These are phyloP conservation scores for Beauveria sp. DNA, from an alignment of 2,329 filamentous ascomycete species.

Conservation along the genomic window DNA sequence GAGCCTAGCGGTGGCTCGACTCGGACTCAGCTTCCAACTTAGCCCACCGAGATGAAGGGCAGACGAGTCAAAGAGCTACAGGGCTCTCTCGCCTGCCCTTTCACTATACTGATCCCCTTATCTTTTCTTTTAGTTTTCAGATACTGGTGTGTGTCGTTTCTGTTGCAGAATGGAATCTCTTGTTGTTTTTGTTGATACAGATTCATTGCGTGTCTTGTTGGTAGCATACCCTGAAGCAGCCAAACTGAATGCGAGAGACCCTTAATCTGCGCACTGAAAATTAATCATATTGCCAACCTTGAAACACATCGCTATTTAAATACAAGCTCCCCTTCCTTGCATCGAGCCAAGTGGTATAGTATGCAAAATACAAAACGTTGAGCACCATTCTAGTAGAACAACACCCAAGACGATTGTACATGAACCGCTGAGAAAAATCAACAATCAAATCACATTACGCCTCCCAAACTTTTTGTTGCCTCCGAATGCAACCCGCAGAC, in stretches of 20 bases:
- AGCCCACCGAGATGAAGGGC: neutral
- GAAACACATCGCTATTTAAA: neutral
- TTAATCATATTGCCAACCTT: neutral
- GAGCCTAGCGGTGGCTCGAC: neutral
- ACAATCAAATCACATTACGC: constrained; percentile 7
- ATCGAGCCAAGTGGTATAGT: constrained; percentile 4
- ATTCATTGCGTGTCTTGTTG: neutral
- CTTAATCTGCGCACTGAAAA: too few species aligned
- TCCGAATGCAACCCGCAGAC: neutral
- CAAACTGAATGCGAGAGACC: too few species aligned
- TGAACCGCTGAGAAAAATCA: neutral
- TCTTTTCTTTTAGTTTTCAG: neutral
- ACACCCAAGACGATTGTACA: constrained; percentile 7
- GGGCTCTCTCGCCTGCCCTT: neutral
- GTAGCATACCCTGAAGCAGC: too few species aligned
- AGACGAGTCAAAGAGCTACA: neutral
- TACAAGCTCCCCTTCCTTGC: neutral
- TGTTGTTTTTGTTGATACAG: neutral
- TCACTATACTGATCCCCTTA: neutral
- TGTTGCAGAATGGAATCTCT: neutral
- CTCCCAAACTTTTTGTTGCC: constrained; percentile 7
- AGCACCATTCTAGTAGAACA: neutral
- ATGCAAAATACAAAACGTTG: constrained; percentile 11
- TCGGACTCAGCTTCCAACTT: neutral
- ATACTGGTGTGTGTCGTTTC: neutral